Evolutionary conservation across 2,329 filamentous ascomycete genomes (phyloP), one percentile per base, ranked within the genome.

Genomic region (Ceratocystis destructans): DNA sequence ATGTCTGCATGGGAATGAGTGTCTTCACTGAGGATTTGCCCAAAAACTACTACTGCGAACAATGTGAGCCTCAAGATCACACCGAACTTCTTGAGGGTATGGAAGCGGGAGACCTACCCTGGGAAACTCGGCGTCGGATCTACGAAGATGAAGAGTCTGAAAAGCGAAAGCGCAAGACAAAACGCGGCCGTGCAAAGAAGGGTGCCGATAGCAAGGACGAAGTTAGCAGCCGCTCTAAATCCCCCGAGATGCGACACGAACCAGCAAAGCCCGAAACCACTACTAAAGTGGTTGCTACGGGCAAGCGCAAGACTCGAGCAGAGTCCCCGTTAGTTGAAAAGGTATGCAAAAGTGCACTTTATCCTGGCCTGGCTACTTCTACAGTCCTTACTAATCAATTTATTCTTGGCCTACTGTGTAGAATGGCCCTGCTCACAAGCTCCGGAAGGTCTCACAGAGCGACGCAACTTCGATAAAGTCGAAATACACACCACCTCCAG

Each of bases 1-100:
- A 96, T 73, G 87, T 95, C 69, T 99, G 94, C 74, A 90, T 99
- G 80, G 90, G 90, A 64, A 84, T 96, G 73, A 85, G 82, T 72
- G 85, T 87, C 61, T 90, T 89, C 71, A 84, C 87, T 41, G 88
- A 92, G 68, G 85, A 92, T 72, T 81, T 90, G 66, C 87, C 89
- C 37, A 88, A 88, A 68, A 82, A 89, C 75, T 99, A 99, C 78
- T 95, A 88, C 76, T 99, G 94, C 77, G 94, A 99, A 76, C 79
- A 87, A 76, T 97, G 94, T 78, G 83, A 83, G 64, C 94, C 94
- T 0, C 83, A 90, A 66, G 85, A 92, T 69, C 94, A 99, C 77
- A 85, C 84, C 70, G 86, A 87, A 68, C 83, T 96, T 2, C 77
- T 99, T 3, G 87, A 87, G 10, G 89, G 87, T 67, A 87, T 96